phyloP scores from a whole-genome alignment of 1,284 basidiomycete genomes.

The Cutaneotrichosporon arboriforme region DNA sequence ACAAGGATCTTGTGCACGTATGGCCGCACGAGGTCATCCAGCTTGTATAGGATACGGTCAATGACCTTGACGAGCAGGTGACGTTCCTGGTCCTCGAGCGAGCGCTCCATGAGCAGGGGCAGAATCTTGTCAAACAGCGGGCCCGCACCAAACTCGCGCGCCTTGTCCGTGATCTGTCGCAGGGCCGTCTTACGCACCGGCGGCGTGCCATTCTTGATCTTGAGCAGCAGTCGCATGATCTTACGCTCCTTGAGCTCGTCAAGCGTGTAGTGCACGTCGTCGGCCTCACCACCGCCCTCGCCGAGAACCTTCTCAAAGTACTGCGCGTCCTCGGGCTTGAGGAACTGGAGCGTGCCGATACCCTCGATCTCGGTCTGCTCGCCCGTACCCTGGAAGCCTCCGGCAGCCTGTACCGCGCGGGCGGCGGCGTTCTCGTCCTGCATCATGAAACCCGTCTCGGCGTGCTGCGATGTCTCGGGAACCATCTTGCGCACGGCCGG shows the following conservation, averaged over 20 bases:
- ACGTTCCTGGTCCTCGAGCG: slow-evolving; percentile 96
- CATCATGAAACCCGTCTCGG: slow-evolving; percentile 78
- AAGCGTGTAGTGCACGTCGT: slow-evolving; percentile 72
- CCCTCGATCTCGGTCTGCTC: slow-evolving; percentile 98
- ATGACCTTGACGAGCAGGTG: slow-evolving; percentile 99
- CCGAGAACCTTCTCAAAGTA: slow-evolving; percentile 96
- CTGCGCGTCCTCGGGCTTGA: slow-evolving; percentile 96
- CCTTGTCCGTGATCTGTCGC: slow-evolving; percentile 98
- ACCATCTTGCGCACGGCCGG: slow-evolving; percentile 54
- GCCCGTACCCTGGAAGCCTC: slow-evolving; percentile 74
- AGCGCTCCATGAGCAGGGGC: slow-evolving; percentile 97
- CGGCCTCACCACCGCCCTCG: slow-evolving; percentile 76
- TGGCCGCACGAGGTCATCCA: slow-evolving; percentile 96
- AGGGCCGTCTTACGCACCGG: slow-evolving; percentile 96
- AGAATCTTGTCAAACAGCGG: slow-evolving; percentile 99
- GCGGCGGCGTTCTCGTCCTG: slow-evolving; percentile 89
- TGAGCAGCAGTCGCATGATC: slow-evolving; percentile 98
- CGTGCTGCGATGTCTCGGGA: slow-evolving; percentile 54
- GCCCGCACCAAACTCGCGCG: slow-evolving; percentile 95
- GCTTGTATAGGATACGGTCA: slow-evolving; percentile 96
- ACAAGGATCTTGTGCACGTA: slow-evolving; percentile 99
- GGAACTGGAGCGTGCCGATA: slow-evolving; percentile 93
- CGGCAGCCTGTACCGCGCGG: slow-evolving; percentile 75
- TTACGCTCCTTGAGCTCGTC: slow-evolving; percentile 99
- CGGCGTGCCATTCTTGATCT: slow-evolving; percentile 99